Conservation (phyloP, 2,329 filamentous ascomycete genomes). For the Talaromyces sp. region DNA sequence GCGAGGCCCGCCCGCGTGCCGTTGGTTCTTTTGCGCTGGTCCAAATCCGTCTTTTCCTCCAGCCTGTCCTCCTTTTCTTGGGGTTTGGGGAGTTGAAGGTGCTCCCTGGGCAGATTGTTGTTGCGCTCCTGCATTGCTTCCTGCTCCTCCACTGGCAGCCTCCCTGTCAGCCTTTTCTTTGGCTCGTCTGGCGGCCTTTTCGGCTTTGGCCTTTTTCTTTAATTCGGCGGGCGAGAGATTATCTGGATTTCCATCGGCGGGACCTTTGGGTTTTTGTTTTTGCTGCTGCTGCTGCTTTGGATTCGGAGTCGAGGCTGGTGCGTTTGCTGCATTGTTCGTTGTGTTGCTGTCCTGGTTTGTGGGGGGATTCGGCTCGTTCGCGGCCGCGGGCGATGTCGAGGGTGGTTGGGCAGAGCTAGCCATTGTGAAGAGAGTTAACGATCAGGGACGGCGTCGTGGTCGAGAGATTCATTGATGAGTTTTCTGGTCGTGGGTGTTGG, state of each 20-base stretch:
- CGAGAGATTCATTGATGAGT: not conserved
- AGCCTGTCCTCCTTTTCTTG: slow-evolving; percentile 26
- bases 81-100: slow-evolving; percentile 20
- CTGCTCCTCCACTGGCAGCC: slow-evolving; percentile 25
- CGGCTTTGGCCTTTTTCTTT: slow-evolving; percentile 84
- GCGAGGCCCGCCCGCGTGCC: slow-evolving; percentile 16
- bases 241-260: slow-evolving; percentile 21
- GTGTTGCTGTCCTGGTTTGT: not conserved
- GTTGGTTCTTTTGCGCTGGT: slow-evolving; percentile 26
- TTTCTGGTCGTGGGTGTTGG: not conserved
- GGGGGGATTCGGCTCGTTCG: slow-evolving; percentile 2
- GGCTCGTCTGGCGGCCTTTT: slow-evolving; percentile 81
- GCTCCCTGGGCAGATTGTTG: slow-evolving; percentile 11
- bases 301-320: not conserved
- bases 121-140: too few species aligned
- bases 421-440: not conserved
- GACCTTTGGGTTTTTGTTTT: slow-evolving; percentile 11
- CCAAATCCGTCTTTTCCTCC: slow-evolving; percentile 18
- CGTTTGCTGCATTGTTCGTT: not conserved
- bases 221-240: slow-evolving; percentile 58
- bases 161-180: slow-evolving; percentile 56
- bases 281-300: slow-evolving; percentile 10
- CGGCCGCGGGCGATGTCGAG: not conserved
- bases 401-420: slow-evolving; percentile 3
- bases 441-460: not conserved